These are phyloP conservation scores for Backusella luteola DNA, from an alignment of 192 early-diverging fungal genomes.

Conservation along the genomic window DNA sequence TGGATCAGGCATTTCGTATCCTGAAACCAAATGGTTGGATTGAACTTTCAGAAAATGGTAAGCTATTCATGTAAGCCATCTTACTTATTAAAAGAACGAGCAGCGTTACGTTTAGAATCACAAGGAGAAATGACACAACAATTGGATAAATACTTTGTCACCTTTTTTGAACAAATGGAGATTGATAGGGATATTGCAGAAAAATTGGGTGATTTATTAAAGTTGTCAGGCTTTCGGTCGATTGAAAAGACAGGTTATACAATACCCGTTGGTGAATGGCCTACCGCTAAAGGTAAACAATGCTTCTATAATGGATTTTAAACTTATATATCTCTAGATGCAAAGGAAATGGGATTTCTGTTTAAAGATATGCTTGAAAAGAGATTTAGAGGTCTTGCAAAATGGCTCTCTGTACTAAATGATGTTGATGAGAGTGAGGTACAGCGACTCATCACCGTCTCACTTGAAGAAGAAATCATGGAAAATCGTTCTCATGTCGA, in stretches of 20 bases:
- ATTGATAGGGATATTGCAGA: background rate
- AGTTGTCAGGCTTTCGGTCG: background rate
- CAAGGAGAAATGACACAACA: background rate
- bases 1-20: conserved; percentile 24
- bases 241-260: background rate
- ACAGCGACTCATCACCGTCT: background rate
- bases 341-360: conserved; percentile 29
- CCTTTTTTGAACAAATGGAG: background rate
- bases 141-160: background rate
- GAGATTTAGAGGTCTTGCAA: background rate
- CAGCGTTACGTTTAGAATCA: background rate
- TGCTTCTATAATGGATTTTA: background rate
- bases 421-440: background rate
- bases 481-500: background rate
- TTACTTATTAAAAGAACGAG: background rate
- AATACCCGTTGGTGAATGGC: conserved; percentile 35
- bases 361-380: conserved; percentile 21
- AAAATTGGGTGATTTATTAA: background rate
- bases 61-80: too few species aligned
- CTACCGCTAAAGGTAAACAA: conserved; percentile 16
- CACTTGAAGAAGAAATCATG: background rate
- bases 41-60: conserved; percentile 26
- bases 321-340: background rate
- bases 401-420: conserved; percentile 6
- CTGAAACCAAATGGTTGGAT: conserved; percentile 31